Conservation (phyloP, 2,329 filamentous ascomycete species). For the Penicillium sp. region DNA sequence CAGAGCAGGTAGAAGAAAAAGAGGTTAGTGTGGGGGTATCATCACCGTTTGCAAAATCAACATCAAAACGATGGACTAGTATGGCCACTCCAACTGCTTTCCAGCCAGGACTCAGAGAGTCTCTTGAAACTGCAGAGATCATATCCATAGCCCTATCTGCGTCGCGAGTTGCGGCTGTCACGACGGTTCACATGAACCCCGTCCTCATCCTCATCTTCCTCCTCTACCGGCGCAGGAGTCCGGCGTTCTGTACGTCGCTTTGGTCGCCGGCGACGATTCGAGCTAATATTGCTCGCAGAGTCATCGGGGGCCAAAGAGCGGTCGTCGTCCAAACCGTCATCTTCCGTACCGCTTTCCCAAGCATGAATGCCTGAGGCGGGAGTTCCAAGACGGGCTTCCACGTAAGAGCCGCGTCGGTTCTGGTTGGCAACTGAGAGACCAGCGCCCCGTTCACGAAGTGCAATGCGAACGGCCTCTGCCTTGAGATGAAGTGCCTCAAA, state of each 20-base stretch:
- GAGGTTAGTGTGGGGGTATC: too few species aligned
- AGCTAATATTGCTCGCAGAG: slow-evolving; percentile 46
- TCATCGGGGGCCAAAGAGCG: slow-evolving; percentile 44
- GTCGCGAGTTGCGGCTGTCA: slow-evolving; percentile 21
- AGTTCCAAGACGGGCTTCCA: slow-evolving; percentile 40
- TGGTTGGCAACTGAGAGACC: slow-evolving; percentile 56
- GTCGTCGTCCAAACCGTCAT: slow-evolving; percentile 42
- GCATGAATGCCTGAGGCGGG: slow-evolving; percentile 28
- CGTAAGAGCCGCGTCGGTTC: slow-evolving; percentile 37
- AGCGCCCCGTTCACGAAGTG: slow-evolving; percentile 73
- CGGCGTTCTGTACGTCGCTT: slow-evolving; percentile 44
- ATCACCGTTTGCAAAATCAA: too few species aligned
- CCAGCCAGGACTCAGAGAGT: too few species aligned
- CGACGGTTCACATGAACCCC: slow-evolving; percentile 18
- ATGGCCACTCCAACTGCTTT: too few species aligned
- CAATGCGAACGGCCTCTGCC: slow-evolving; percentile 72
- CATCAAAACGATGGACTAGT: too few species aligned
- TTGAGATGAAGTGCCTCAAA: slow-evolving; percentile 86
- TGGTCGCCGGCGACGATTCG: slow-evolving; percentile 40
- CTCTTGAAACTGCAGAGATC: not conserved
- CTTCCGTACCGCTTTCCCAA: slow-evolving; percentile 40
- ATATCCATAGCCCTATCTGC: slow-evolving; percentile 15
- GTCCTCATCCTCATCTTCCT: slow-evolving; percentile 41
- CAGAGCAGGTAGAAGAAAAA: too few species aligned
- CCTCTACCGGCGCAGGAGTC: slow-evolving; percentile 44